These are phyloP conservation scores for Suhomyces atakaporum DNA, from an alignment of 1,139 yeast genomes.

Conservation along the genomic window DNA sequence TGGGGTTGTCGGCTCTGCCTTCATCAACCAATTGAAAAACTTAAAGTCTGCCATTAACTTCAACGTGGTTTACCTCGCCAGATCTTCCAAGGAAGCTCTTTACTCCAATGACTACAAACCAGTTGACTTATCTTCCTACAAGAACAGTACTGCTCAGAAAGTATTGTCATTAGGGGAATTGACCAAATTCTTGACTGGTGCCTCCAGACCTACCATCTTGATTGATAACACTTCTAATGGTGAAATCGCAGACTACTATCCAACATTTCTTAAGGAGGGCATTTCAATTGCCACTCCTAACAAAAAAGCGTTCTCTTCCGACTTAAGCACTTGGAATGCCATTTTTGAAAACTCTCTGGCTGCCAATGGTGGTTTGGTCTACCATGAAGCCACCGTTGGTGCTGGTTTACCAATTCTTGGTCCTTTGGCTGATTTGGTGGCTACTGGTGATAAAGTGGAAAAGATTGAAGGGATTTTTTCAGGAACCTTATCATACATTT, in stretches of 20 bases:
- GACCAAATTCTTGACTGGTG: slow-evolving; percentile 59
- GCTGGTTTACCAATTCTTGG: slow-evolving; percentile 95
- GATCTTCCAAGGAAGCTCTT: slow-evolving; percentile 65
- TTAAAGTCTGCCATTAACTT: slow-evolving; percentile 59
- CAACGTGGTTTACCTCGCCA: slow-evolving; percentile 80
- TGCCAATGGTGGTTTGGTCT: slow-evolving; percentile 73
- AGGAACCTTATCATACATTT: slow-evolving; percentile 94
- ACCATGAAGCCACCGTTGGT: slow-evolving; percentile 99
- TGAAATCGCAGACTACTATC: slow-evolving; percentile 72
- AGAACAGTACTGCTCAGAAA: slow-evolving; percentile 43
- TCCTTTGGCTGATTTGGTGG: slow-evolving; percentile 80
- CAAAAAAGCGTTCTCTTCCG: slow-evolving; percentile 94
- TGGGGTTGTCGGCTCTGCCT: slow-evolving; percentile 94
- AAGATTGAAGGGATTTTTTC: slow-evolving; percentile 95
- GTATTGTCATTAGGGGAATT: slow-evolving; percentile 61
- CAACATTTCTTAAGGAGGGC: slow-evolving; percentile 70
- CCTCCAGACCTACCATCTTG: slow-evolving; percentile 75
- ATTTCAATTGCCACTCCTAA: slow-evolving; percentile 97
- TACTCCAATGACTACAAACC: slow-evolving; percentile 70
- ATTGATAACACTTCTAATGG: slow-evolving; percentile 93
- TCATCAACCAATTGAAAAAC: slow-evolving; percentile 64
- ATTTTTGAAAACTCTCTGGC: slow-evolving; percentile 59
- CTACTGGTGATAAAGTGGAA: slow-evolving; percentile 89
- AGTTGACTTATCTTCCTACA: slow-evolving; percentile 63
- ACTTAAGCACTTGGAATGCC: slow-evolving; percentile 70